Evolutionary conservation across 2,329 filamentous ascomycete genomes (phyloP).

Genomic region (Cytospora schulzeri): DNA sequence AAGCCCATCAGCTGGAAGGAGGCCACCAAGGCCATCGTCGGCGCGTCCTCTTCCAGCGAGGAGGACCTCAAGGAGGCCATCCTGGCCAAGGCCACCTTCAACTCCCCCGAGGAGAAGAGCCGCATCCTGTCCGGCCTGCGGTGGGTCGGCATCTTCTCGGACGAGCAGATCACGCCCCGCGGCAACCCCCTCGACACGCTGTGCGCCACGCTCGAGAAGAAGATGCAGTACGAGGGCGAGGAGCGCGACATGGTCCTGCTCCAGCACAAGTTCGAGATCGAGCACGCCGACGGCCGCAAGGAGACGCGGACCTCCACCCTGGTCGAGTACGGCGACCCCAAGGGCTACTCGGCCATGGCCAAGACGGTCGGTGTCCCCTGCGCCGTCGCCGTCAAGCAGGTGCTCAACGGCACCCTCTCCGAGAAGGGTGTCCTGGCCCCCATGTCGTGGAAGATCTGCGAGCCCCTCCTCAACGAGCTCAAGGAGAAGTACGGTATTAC

Average conservation of each 20-base stretch:
- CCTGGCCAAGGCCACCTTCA: conserved; percentile 73
- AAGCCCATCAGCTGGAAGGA: conserved; percentile 78
- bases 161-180: conserved; percentile 68
- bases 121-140: conserved; percentile 70
- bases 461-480: conserved; percentile 75
- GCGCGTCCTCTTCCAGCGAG: conserved; percentile 65
- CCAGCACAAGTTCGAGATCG: conserved; percentile 82
- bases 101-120: conserved; percentile 63
- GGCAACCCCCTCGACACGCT: conserved; percentile 89
- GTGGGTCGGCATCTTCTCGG: conserved; percentile 71
- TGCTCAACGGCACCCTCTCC: conserved; percentile 72
- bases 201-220: conserved; percentile 82
- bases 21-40: conserved; percentile 76
- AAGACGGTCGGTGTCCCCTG: conserved; percentile 71
- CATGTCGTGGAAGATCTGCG: conserved; percentile 70
- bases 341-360: conserved; percentile 83
- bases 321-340: conserved; percentile 76
- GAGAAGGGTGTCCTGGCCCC: conserved; percentile 78
- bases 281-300: conserved; percentile 75
- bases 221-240: conserved; percentile 82
- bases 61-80: conserved; percentile 74
- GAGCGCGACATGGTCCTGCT: conserved; percentile 85
- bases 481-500: conserved; percentile 76
- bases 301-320: conserved; percentile 82
- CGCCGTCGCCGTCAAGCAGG: conserved; percentile 74